phyloP scores from a whole-genome alignment of 2,329 filamentous ascomycete species.

The Coniella lustricola region DNA sequence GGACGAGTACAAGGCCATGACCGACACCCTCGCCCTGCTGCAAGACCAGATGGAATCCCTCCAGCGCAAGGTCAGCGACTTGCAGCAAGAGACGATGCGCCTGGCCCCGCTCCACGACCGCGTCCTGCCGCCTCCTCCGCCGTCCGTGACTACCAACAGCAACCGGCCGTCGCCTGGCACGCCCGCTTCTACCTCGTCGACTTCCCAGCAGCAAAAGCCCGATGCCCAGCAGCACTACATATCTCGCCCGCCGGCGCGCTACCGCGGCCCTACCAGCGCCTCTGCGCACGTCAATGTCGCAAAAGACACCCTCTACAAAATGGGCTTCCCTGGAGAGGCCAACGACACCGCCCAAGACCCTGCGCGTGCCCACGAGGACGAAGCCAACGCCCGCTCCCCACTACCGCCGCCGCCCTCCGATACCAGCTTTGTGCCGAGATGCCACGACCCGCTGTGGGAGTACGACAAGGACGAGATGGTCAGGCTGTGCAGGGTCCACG shows the following conservation, averaged over 20 bases:
- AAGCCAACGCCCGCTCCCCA: conserved; percentile 28
- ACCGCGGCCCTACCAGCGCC: conserved; percentile 79
- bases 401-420: conserved; percentile 20
- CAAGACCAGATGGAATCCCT: conserved; percentile 81
- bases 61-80: conserved; percentile 61
- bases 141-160: conserved; percentile 28
- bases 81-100: conserved; percentile 51
- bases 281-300: conserved; percentile 82
- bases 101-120: conserved; percentile 38
- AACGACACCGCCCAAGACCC: conserved; percentile 54
- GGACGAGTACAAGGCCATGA: conserved; percentile 81
- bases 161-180: conserved; percentile 37
- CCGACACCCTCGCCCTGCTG: conserved; percentile 62
- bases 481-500: conserved; percentile 69
- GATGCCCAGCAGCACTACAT: conserved; percentile 42
- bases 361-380: conserved; percentile 18
- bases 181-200: conserved; percentile 35
- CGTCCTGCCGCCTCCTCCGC: conserved; percentile 28
- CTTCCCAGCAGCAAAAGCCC: conserved; percentile 22
- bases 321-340: conserved; percentile 71
- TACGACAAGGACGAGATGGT: conserved; percentile 74
- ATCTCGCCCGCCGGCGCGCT: conserved; percentile 52
- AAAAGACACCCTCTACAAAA: conserved; percentile 77
- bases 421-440: conserved; percentile 9
- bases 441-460: conserved; percentile 70